These are phyloP conservation scores for Cadophora sp. DNA, from an alignment of 2,329 filamentous ascomycete genomes.

Conservation along the genomic window DNA sequence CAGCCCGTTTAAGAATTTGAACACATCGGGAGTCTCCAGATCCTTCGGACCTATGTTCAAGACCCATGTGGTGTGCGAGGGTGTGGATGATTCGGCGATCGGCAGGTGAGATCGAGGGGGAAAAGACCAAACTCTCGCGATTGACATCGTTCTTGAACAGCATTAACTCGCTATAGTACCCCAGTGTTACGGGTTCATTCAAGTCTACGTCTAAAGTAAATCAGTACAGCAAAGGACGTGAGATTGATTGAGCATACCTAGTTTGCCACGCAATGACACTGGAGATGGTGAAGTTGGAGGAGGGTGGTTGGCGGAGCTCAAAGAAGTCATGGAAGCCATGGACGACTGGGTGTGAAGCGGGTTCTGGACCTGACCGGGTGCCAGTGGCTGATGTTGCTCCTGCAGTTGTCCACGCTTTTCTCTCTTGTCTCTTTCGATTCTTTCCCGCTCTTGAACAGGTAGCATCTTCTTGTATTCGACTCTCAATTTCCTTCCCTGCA, in stretches of 20 bases:
- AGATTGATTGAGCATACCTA: constrained; percentile 28
- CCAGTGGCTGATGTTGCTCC: constrained; percentile 87
- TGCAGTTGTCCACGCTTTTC: constrained; percentile 95
- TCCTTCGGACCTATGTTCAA: constrained; percentile 90
- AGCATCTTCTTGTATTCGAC: constrained; percentile 99
- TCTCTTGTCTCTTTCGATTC: constrained; percentile 96
- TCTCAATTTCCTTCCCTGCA: constrained; percentile 90
- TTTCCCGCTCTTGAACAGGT: constrained; percentile 89
- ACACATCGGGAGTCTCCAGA: constrained; percentile 88
- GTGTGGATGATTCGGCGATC: constrained; percentile 93
- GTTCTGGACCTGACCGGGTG: constrained; percentile 42
- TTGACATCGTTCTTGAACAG: constrained; percentile 83
- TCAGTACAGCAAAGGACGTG: constrained; percentile 24
- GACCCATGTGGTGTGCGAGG: constrained; percentile 90
- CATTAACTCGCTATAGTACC: constrained; percentile 88
- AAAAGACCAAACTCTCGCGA: constrained; percentile 85
- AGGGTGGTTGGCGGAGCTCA: constrained; percentile 54
- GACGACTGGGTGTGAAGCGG: constrained; percentile 86
- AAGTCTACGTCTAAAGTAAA: constrained; percentile 71
- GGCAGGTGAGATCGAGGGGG: constrained; percentile 77
- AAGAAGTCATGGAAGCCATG: constrained; percentile 72
- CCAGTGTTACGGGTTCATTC: constrained; percentile 86
- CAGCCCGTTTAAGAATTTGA: constrained; percentile 78
- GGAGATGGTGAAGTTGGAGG: constrained; percentile 49
- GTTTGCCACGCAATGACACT: constrained; percentile 40